Evolutionary conservation across 2,329 filamentous ascomycete species (phyloP).

Genomic region (Aphanoascus verrucosus): DNA sequence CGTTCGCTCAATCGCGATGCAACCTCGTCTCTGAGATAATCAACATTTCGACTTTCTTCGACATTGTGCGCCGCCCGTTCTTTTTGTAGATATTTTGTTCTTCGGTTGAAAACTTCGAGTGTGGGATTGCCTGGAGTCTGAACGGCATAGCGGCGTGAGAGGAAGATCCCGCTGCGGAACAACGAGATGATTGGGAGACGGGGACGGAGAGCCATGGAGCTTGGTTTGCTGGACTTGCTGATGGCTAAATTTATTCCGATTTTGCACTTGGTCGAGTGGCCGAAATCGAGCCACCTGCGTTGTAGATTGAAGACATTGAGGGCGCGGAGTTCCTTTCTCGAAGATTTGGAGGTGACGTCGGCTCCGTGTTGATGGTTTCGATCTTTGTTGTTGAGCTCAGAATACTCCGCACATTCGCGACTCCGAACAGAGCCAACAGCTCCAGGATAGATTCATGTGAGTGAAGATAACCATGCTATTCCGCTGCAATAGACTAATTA

Average conservation of each 20-base stretch:
- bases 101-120: constrained; percentile 83
- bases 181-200: constrained; percentile 15
- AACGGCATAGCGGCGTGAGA: constrained; percentile 56
- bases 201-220: constrained; percentile 22
- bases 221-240: background rate
- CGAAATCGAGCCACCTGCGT: constrained; percentile 6
- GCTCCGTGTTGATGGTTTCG: background rate
- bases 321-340: background rate
- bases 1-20: constrained; percentile 74
- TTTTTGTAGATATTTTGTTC: constrained; percentile 81
- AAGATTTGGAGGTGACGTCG: constrained; percentile 3
- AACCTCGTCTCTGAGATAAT: constrained; percentile 90
- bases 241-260: background rate
- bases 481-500: background rate
- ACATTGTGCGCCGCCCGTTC: constrained; percentile 66
- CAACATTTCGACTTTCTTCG: constrained; percentile 64
- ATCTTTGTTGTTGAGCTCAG: background rate
- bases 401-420: too few species aligned
- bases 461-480: background rate
- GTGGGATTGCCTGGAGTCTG: constrained; percentile 65
- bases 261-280: background rate
- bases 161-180: constrained; percentile 15
- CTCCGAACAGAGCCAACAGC: background rate
- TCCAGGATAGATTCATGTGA: background rate
- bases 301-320: constrained; percentile 4